Conservation (phyloP, 345 rosid genomes). For the Citrus inodora region DNA sequence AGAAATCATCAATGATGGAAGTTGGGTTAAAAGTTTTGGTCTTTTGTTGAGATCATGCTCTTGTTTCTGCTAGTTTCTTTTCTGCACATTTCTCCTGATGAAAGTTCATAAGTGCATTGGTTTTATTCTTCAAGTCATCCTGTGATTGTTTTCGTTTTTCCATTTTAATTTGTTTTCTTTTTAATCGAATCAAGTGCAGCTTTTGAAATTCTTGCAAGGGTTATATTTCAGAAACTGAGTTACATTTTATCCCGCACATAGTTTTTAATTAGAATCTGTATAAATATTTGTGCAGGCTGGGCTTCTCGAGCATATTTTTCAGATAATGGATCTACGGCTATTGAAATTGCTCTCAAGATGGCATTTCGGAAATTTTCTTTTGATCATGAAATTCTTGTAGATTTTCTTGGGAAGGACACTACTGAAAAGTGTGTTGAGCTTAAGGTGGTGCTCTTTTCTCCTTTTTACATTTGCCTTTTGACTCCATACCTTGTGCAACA, state of each 20-base stretch:
- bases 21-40: background rate
- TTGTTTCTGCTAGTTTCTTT: background rate
- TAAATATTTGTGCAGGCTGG: constrained; percentile 58
- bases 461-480: constrained; percentile 2
- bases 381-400: constrained; percentile 48
- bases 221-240: background rate
- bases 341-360: constrained; percentile 96
- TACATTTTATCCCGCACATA: background rate
- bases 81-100: background rate
- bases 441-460: constrained; percentile 43
- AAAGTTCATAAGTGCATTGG: background rate
- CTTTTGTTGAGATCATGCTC: background rate
- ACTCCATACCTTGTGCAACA: background rate
- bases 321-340: constrained; percentile 93
- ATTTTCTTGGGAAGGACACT: constrained; percentile 21
- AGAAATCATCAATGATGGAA: background rate
- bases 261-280: background rate
- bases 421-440: constrained; percentile 38
- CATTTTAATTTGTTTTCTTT: background rate
- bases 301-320: constrained; percentile 88
- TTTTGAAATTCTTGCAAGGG: background rate
- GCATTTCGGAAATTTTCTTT: constrained; percentile 77
- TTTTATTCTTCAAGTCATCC: background rate
- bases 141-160: background rate
- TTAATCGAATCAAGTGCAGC: background rate